A percentile compares a stretch with the other conserved stretches of the same genome.
These are phyloP conservation scores for Pezicula carpinea DNA, from an alignment of 2,329 filamentous ascomycete species.

Conservation along the genomic window DNA sequence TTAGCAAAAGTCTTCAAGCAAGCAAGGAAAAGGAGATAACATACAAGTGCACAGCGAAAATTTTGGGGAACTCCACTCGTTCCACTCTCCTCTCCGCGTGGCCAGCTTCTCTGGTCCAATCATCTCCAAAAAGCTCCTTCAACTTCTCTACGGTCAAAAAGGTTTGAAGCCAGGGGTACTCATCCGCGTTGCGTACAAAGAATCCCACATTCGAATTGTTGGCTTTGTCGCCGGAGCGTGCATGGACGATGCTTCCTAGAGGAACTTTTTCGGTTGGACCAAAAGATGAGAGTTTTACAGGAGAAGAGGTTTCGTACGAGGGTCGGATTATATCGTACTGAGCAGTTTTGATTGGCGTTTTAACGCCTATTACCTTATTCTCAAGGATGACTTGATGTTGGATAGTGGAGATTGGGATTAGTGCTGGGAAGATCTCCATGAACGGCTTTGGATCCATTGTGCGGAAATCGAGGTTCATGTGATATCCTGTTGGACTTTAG, in stretches of 20 bases:
- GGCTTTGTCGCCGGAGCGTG: slow-evolving; percentile 32
- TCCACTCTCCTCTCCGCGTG: slow-evolving; percentile 22
- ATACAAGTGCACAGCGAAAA: slow-evolving; percentile 24
- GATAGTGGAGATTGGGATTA: slow-evolving; percentile 21
- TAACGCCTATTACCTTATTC: slow-evolving; percentile 3
- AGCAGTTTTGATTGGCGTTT: slow-evolving; percentile 6
- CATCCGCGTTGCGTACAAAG: slow-evolving; percentile 18
- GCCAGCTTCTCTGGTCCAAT: slow-evolving; percentile 3
- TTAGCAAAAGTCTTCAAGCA: neutral
- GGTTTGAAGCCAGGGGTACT: slow-evolving; percentile 12
- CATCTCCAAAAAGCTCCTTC: slow-evolving; percentile 10
- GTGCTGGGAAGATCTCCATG: slow-evolving; percentile 38
- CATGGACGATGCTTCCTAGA: slow-evolving; percentile 29
- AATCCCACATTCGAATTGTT: slow-evolving; percentile 32
- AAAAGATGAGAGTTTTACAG: slow-evolving; percentile 12
- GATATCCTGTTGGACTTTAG: slow-evolving; percentile 27
- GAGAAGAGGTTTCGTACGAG: slow-evolving; percentile 9
- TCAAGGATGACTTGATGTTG: slow-evolving; percentile 10
- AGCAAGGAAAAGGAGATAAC: neutral
- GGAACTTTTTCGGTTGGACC: slow-evolving; percentile 25
- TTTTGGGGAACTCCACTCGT: slow-evolving; percentile 33
- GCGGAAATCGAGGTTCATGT: slow-evolving; percentile 39
- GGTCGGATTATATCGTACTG: slow-evolving; percentile 8
- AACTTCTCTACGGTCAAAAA: slow-evolving; percentile 10
- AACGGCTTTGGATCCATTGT: slow-evolving; percentile 38